These are phyloP conservation scores for Echium plantagineum DNA, from an alignment of 257 asterid species.

Conservation along the genomic window DNA sequence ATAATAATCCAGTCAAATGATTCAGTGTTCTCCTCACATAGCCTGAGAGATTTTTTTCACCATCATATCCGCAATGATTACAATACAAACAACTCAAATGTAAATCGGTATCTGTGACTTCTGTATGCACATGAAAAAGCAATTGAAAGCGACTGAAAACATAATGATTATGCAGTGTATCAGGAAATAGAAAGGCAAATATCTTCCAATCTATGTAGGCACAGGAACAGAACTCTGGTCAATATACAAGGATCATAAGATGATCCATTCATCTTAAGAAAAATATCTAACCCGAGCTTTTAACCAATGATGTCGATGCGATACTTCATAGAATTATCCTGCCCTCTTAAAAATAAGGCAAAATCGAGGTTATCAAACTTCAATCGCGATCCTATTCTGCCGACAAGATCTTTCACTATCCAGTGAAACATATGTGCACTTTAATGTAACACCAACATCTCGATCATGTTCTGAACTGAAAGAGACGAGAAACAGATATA, in stretches of 20 bases:
- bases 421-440: background rate
- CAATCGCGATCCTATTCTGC: background rate
- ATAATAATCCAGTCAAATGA: no score
- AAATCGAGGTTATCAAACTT: background rate
- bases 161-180: background rate
- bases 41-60: background rate
- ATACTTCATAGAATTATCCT: background rate
- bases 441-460: background rate
- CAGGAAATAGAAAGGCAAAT: background rate
- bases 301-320: background rate
- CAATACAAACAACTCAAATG: background rate
- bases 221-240: background rate
- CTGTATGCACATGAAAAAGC: no score
- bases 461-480: background rate
- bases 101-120: background rate
- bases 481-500: background rate
- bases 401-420: background rate
- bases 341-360: background rate
- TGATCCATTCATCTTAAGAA: background rate
- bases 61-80: background rate
- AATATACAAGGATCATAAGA: background rate
- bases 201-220: background rate
- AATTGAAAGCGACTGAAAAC: background rate
- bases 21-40: no score
- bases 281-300: background rate